Base-by-base conservation (phyloP, 768 basidiomycete species). In the Hericium coralloides region DNA sequence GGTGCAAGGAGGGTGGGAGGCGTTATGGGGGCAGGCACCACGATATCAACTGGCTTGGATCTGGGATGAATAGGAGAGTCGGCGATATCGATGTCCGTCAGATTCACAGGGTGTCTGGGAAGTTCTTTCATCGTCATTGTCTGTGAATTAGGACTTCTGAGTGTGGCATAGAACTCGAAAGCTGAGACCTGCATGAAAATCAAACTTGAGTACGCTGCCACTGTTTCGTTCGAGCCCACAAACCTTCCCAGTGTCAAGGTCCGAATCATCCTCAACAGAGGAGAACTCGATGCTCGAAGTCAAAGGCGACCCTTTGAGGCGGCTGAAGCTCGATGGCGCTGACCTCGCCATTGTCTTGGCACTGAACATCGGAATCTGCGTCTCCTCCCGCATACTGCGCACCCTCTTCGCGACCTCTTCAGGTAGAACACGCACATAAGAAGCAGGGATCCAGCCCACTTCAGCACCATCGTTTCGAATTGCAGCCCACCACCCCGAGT, bases 401-500 rank as follows among this genome's bases (percentile, higher is more conserved):
- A 84, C 69, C 56, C 69, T 76, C 18, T 81, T 77, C 5, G 76
- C 72, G 71, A 80, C 78, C 38, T 79, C 76, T 31, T 74, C 72
- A 9, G 77, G 69, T 10, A 90, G 70, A 2, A 76, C 73, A 52
- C 72, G 73, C 5, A 92, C 85, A 67, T 81, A 91, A 1, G 83
- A 80, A 60, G 81, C 78, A 10, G 89, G 89, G 58, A 91, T 82
- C 89, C 89, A 91, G 49, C 89, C 87, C 36, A 87, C 75, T 37
- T 69, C 66, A 51, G 76, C 72, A 12, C 77, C 78, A 38, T 74
- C 74, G 12, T 70, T 69, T 22, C 81, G 74, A 70, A 86, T 78
- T 18, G 88, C 89, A 18, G 85, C 88, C 87, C 88, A 91, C 89
- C 88, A 91, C 10, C 89, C 89, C 2, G 83, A 79, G 12, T 78